Percentiles rank a stretch among this genome's conserved stretches.
Conservation (phyloP, 2,329 filamentous ascomycete genomes). For the Colletotrichum sp. region DNA sequence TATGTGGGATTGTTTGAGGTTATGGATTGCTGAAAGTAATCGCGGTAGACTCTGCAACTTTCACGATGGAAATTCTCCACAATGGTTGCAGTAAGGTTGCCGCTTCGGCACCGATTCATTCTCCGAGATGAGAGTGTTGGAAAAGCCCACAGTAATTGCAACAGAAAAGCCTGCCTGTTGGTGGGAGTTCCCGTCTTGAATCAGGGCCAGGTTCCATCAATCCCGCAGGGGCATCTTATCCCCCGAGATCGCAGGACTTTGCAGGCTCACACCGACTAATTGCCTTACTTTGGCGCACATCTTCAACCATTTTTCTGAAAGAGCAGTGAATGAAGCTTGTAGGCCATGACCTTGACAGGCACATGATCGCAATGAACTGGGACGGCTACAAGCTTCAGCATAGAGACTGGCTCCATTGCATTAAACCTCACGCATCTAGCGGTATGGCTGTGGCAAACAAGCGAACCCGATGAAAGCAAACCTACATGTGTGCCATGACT, state of each 20-base stretch:
- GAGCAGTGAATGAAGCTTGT: accelerated
- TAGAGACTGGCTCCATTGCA: background rate
- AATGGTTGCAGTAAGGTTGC: background rate
- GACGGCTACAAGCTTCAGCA: accelerated
- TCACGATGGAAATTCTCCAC: background rate
- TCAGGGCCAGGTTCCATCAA: background rate
- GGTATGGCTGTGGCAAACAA: background rate
- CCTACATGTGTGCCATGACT: background rate
- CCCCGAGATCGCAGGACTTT: background rate
- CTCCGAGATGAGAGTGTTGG: background rate
- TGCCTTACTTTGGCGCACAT: background rate
- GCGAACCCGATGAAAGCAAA: background rate
- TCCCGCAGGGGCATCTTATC: background rate
- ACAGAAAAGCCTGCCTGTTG: background rate
- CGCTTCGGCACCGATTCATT: background rate
- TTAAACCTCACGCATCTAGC: background rate
- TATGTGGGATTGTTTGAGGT: background rate
- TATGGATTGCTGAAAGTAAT: background rate
- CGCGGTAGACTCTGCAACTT: background rate
- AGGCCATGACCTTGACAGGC: background rate
- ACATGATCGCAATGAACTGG: background rate
- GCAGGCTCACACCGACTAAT: background rate
- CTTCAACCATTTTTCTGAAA: background rate
- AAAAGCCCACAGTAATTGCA: background rate
- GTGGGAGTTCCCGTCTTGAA: background rate